These are phyloP conservation scores for Aspergillus mulundensis DNA, from an alignment of 495 filamentous ascomycete species.

Conservation along the genomic window DNA sequence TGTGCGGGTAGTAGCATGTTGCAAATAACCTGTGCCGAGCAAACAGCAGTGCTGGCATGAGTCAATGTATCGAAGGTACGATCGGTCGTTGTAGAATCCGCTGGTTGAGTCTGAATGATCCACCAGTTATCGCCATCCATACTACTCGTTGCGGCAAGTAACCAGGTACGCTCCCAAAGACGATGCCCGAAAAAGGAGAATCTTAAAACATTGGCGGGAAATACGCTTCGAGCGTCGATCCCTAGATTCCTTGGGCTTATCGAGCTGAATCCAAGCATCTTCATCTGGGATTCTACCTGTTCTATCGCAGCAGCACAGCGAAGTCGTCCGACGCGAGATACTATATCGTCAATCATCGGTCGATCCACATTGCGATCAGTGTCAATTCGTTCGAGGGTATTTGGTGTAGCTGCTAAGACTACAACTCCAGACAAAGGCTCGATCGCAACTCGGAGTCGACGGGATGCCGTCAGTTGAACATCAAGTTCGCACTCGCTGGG, in stretches of 20 bases:
- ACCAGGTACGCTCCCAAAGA: slow-evolving; percentile 64
- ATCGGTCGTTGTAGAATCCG: slow-evolving; percentile 11
- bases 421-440: slow-evolving; percentile 56
- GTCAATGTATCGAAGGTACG: slow-evolving; percentile 5
- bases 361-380: slow-evolving; percentile 34
- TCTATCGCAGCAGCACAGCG: slow-evolving; percentile 56
- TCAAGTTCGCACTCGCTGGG: slow-evolving; percentile 62
- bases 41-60: slow-evolving; percentile 9
- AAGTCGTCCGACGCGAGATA: slow-evolving; percentile 50
- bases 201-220: slow-evolving; percentile 57
- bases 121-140: slow-evolving; percentile 75
- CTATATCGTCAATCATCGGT: slow-evolving; percentile 51
- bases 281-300: slow-evolving; percentile 57
- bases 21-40: slow-evolving; percentile 29
- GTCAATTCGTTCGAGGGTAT: slow-evolving; percentile 44
- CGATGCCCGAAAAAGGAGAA: slow-evolving; percentile 60
- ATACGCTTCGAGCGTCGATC: slow-evolving; percentile 56
- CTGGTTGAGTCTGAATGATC: slow-evolving; percentile 54
- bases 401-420: slow-evolving; percentile 35
- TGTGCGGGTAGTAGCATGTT: slow-evolving; percentile 21
- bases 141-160: slow-evolving; percentile 62
- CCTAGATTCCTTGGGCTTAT: slow-evolving; percentile 48
- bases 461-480: slow-evolving; percentile 60
- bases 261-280: slow-evolving; percentile 58
- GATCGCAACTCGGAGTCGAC: slow-evolving; percentile 57